Evolutionary conservation across 495 filamentous ascomycete species (phyloP).

Genomic region (Hypomontagnella submonticulosa): DNA sequence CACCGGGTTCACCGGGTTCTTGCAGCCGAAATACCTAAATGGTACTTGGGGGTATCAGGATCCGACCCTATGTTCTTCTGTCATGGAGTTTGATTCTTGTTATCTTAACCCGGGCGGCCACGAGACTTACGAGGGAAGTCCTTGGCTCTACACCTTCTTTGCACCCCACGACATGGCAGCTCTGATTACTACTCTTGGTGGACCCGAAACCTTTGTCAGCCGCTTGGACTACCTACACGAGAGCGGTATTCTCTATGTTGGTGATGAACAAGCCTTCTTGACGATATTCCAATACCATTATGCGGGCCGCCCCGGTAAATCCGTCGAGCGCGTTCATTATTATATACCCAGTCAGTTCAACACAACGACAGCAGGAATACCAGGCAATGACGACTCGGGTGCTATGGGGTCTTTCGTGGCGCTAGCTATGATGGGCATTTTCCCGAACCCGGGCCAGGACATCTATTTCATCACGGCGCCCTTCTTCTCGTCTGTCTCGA

Average conservation of each 20-base stretch:
- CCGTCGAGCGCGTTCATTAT: slow-evolving; percentile 66
- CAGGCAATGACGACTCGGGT: slow-evolving; percentile 75
- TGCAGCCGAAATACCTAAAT: slow-evolving; percentile 71
- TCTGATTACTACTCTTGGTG: slow-evolving; percentile 67
- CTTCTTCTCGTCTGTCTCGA: slow-evolving; percentile 70
- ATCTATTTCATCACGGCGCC: slow-evolving; percentile 74
- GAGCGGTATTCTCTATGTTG: slow-evolving; percentile 68
- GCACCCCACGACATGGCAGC: slow-evolving; percentile 73
- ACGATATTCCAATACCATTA: slow-evolving; percentile 75
- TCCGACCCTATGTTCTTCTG: slow-evolving; percentile 57
- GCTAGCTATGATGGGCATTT: slow-evolving; percentile 72
- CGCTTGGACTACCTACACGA: slow-evolving; percentile 71
- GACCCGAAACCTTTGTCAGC: slow-evolving; percentile 63
- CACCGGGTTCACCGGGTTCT: slow-evolving; percentile 70
- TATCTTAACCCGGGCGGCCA: slow-evolving; percentile 67
- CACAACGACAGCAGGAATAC: slow-evolving; percentile 67
- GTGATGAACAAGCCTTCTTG: slow-evolving; percentile 74
- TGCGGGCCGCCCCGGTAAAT: slow-evolving; percentile 70
- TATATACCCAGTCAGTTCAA: slow-evolving; percentile 75
- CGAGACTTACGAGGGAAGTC: slow-evolving; percentile 73
- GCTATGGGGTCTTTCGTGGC: slow-evolving; percentile 75
- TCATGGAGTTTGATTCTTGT: slow-evolving; percentile 64
- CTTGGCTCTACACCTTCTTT: slow-evolving; percentile 73
- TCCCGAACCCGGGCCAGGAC: slow-evolving; percentile 73
- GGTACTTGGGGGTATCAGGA: slow-evolving; percentile 73